These are phyloP conservation scores for Aspergillus taichungensis DNA, from an alignment of 495 filamentous ascomycete genomes.

Conservation along the genomic window DNA sequence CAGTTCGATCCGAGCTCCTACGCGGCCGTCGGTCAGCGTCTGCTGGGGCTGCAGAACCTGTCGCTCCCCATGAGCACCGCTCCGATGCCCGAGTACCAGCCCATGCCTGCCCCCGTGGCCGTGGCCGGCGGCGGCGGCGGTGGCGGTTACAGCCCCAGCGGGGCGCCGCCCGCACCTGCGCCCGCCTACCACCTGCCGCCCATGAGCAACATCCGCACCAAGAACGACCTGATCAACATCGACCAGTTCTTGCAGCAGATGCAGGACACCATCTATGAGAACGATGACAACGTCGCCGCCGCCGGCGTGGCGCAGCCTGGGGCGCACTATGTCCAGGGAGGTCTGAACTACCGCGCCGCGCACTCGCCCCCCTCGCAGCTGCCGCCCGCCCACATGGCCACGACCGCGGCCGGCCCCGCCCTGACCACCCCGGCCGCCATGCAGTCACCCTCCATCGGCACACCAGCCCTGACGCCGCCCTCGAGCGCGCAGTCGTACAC, in stretches of 20 bases:
- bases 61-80: constrained; percentile 53
- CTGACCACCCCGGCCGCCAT: constrained; percentile 43
- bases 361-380: constrained; percentile 59
- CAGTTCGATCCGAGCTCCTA: constrained; percentile 81
- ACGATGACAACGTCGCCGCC: constrained; percentile 65
- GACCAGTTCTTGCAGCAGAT: constrained; percentile 93
- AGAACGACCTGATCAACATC: constrained; percentile 83
- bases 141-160: constrained; percentile 41
- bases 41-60: constrained; percentile 64
- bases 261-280: constrained; percentile 90
- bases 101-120: constrained; percentile 47
- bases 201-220: constrained; percentile 79
- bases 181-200: constrained; percentile 67
- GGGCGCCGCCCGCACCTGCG: constrained; percentile 30
- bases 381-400: constrained; percentile 45
- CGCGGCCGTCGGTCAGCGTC: constrained; percentile 67
- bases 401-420: constrained; percentile 50
- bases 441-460: constrained; percentile 47
- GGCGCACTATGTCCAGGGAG: constrained; percentile 51
- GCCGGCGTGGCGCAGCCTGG: constrained; percentile 64
- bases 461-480: constrained; percentile 82
- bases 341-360: constrained; percentile 57
- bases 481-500: constrained; percentile 80
- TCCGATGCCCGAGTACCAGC: constrained; percentile 55
- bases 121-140: constrained; percentile 44